A percentile compares a stretch with the other conserved stretches of the same genome.
These are phyloP conservation scores for Chrysanthemum makinoi DNA, from an alignment of 129 eudicot genomes.

Conservation along the genomic window DNA sequence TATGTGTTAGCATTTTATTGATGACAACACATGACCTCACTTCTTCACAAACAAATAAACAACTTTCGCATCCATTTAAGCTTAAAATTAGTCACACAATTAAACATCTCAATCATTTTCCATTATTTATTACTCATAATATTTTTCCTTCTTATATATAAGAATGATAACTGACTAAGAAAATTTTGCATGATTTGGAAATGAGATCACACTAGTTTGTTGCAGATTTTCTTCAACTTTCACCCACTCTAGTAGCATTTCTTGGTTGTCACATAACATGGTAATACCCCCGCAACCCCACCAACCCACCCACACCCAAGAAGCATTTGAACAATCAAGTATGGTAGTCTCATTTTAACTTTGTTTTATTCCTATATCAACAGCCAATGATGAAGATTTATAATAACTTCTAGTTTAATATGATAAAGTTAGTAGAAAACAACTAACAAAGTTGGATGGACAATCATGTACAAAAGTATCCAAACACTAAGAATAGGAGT, in stretches of 20 bases:
- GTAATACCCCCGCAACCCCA: conserved; percentile 26
- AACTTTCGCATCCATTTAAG: too few relatives aligned
- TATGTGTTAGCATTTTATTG: too few relatives aligned
- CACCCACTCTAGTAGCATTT: conserved; percentile 18
- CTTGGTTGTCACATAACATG: conserved; percentile 27
- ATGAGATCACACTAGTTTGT: not conserved
- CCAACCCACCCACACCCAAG: not conserved
- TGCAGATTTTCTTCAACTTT: conserved; percentile 2
- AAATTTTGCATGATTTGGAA: not conserved
- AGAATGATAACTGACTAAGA: too few relatives aligned
- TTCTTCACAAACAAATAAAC: too few relatives aligned
- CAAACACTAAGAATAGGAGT: not conserved
- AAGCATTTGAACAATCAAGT: conserved; percentile 21
- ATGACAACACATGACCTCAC: too few relatives aligned
- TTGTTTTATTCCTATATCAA: conserved; percentile 16
- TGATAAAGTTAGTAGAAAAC: not conserved
- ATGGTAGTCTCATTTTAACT: conserved; percentile 25
- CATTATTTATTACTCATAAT: too few relatives aligned
- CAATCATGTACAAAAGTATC: not conserved
- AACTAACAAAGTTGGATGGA: not conserved
- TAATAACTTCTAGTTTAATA: not conserved
- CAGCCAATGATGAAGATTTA: not conserved
- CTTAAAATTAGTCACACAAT: too few relatives aligned
- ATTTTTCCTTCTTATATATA: too few relatives aligned
- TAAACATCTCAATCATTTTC: too few relatives aligned